Conservation (phyloP, 306 rosid species). For the Prinsepia uniflora region DNA sequence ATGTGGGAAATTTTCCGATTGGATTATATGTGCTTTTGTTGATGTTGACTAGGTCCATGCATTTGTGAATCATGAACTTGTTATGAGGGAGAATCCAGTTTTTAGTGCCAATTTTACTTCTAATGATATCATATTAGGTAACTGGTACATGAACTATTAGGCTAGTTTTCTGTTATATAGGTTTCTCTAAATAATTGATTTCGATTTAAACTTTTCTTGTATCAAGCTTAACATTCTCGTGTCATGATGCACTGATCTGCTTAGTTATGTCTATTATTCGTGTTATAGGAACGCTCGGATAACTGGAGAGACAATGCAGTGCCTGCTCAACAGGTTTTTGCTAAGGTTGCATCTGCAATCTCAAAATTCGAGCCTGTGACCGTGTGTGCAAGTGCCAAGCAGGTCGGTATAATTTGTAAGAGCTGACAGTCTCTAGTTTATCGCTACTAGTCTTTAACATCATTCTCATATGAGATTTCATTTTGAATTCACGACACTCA, state of each 20-base stretch:
- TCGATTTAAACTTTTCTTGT: not conserved
- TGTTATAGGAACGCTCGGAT: constrained; percentile 75
- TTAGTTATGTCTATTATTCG: not conserved
- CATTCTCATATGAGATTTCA: constrained; percentile 9
- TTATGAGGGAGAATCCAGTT: not conserved
- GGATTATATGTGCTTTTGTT: not conserved
- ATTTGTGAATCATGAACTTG: not conserved
- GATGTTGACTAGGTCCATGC: not conserved
- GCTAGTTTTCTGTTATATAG: not conserved
- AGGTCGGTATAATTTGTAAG: constrained; percentile 41
- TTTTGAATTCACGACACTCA: constrained; percentile 19
- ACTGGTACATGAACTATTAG: not conserved
- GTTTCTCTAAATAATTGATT: not conserved
- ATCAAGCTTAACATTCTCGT: not conserved
- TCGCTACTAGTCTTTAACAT: not conserved
- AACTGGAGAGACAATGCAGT: constrained; percentile 77
- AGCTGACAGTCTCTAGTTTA: not conserved
- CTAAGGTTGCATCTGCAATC: constrained; percentile 64
- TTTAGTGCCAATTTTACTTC: not conserved
- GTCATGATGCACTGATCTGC: not conserved
- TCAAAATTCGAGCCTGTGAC: constrained; percentile 77
- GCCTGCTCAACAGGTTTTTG: constrained; percentile 58
- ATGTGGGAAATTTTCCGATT: not conserved
- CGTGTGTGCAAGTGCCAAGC: constrained; percentile 60
- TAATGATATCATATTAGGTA: not conserved